Percentiles rank a stretch among this genome's conserved stretches.
These are phyloP conservation scores for Smallanthus sonchifolius DNA, from an alignment of 129 eudicot genomes.

Conservation along the genomic window DNA sequence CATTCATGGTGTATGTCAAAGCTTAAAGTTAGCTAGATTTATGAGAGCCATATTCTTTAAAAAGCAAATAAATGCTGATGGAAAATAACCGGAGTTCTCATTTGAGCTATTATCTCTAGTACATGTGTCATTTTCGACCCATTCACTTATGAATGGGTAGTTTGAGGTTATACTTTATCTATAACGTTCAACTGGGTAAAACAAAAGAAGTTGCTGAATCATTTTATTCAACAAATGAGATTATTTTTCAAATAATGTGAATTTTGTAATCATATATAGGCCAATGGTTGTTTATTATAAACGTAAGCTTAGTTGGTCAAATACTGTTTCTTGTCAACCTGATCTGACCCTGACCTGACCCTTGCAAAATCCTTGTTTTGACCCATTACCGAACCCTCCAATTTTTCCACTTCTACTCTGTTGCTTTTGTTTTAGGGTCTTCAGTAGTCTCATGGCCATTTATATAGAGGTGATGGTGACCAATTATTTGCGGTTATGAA, in stretches of 20 bases:
- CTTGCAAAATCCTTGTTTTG: too few species aligned
- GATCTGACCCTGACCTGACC: too few species aligned
- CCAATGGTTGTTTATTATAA: not conserved
- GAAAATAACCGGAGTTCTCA: not conserved
- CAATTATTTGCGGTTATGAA: not conserved
- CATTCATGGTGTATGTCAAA: conserved; percentile 8
- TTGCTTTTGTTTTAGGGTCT: not conserved
- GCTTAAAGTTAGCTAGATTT: not conserved
- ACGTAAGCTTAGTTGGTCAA: not conserved
- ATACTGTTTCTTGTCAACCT: too few species aligned
- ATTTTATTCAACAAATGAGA: not conserved
- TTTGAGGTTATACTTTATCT: not conserved
- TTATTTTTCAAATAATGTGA: not conserved
- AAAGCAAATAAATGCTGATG: not conserved
- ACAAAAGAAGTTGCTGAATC: not conserved
- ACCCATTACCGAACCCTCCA: too few species aligned
- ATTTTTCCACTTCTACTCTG: not conserved
- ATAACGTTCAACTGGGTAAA: not conserved
- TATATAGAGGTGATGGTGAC: not conserved
- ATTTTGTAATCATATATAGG: not conserved
- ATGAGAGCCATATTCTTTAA: not conserved
- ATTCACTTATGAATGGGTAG: not conserved
- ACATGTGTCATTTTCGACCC: not conserved
- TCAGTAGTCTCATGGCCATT: not conserved
- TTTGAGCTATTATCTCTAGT: not conserved